Evolutionary conservation across 352 stramenopile species (phyloP).

Genomic region (Phytopythium montanum): DNA sequence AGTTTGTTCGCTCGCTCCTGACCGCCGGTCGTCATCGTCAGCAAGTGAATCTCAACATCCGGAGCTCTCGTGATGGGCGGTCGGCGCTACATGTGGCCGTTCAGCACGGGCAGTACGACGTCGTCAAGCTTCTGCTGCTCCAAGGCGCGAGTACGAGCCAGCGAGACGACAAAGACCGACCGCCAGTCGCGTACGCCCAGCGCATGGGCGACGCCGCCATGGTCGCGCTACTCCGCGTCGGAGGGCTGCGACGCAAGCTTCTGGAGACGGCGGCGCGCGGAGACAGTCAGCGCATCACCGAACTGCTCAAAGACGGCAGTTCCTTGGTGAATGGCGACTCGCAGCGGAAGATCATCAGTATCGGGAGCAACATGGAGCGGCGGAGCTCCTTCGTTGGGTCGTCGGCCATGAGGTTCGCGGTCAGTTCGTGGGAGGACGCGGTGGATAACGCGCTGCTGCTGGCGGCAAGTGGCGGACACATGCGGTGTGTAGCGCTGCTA

Average conservation of each 20-base stretch:
- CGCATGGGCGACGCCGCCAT: neutral
- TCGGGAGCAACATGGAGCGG: neutral
- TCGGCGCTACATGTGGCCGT: conserved; percentile 43
- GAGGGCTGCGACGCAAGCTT: neutral
- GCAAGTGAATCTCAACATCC: conserved; percentile 31
- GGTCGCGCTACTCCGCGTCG: conserved; percentile 1
- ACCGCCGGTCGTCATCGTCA: conserved; percentile 35
- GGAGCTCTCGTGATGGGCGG: conserved; percentile 25
- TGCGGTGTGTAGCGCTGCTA: neutral
- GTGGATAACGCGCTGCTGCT: conserved; percentile 4
- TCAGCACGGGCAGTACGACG: conserved; percentile 39
- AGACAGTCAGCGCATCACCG: neutral
- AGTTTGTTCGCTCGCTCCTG: conserved; percentile 26
- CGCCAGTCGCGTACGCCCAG: conserved; percentile 1
- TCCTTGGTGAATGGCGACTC: neutral
- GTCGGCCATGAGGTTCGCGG: neutral
- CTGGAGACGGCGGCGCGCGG: neutral
- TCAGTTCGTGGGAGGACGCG: conserved; percentile 1
- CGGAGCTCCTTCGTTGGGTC: neutral
- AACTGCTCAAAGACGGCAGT: neutral
- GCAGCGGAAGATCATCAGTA: neutral
- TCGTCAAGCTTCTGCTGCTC: conserved; percentile 48
- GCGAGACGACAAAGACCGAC: neutral
- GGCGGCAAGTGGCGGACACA: neutral
- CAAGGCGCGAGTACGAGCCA: conserved; percentile 25